Conservation (phyloP, 441 rosid species). For the Lepidium campestre region DNA sequence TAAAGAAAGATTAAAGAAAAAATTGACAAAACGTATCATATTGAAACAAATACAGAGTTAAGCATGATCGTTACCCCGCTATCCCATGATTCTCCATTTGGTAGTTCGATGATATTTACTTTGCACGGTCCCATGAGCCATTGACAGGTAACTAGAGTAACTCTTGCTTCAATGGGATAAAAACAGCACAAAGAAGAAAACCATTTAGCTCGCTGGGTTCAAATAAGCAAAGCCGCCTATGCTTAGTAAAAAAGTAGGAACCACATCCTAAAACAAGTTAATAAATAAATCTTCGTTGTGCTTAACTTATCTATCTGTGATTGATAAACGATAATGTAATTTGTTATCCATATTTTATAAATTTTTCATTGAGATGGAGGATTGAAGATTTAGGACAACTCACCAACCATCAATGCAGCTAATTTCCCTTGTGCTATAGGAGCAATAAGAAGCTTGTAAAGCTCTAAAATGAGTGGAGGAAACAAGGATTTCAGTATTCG, state of each 20-base stretch:
- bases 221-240: background rate
- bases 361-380: background rate
- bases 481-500: constrained; percentile 63
- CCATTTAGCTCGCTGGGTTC: background rate
- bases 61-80: constrained; percentile 53
- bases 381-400: constrained; percentile 25
- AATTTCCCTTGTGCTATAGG: constrained; percentile 67
- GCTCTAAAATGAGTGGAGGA: constrained; percentile 67
- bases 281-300: background rate
- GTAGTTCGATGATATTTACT: constrained; percentile 62
- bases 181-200: background rate
- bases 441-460: constrained; percentile 57
- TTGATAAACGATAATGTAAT: background rate
- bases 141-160: constrained; percentile 73
- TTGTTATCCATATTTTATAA: background rate
- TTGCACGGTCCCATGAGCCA: constrained; percentile 85
- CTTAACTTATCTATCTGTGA: background rate
- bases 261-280: background rate
- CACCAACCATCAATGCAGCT: constrained; percentile 87
- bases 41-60: background rate
- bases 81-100: constrained; percentile 60
- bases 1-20: background rate
- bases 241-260: background rate
- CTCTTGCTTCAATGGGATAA: constrained; percentile 56
- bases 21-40: background rate